Evolutionary conservation across 139 green algal species (phyloP), one percentile per base, ranked within the genome.

Genomic region (Choricystis sp.): DNA sequence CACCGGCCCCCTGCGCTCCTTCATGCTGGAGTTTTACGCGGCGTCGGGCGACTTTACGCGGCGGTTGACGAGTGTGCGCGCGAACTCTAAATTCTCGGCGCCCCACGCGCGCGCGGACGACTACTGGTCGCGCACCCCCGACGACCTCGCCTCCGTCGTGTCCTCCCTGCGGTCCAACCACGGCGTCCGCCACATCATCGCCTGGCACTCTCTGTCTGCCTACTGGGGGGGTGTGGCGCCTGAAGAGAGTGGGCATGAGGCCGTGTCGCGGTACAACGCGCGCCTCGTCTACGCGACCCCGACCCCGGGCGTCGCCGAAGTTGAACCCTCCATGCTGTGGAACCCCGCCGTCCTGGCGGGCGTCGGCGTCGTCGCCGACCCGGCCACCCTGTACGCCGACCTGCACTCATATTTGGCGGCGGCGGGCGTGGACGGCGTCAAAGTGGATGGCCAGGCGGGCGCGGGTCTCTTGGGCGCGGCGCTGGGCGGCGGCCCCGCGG

Each of bases 211-310:
- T 21, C 76, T 97, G 69, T 81, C 87, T 2, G 91, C 85, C 16
- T 97, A 97, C 75, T 97, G 91, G 90, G 81, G 77, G 5, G 89
- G 89, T 1, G 77, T 96, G 26, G 82, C 82, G 66, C 81, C 83
- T 21, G 67, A 71, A n/a, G 66, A 48, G 0, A n/a, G n/a, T n/a
- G 62, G 69, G n/a, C 56, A 69, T 20, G 64, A 57, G n/a, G 73
- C 26, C 1, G 61, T 79, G 20, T 4, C 25, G 21, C 63, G 66
- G 61, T 83, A 81, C 64, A 48, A 65, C 21, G 61, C 77, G 2
- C 26, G 57, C 20, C 56, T 79, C 19, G n/a, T 66, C 29, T 65
- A 65, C 66, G 58, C 57, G 26, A 31, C 61, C 19, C 60, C 66
- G 29, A 69, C 67, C 4, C 70, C 72, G 29, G 77, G 76, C 26